Evolutionary conservation across 805 yeast genomes (phyloP), one percentile per base, ranked within the genome.

Genomic region (Yarrowia deformans): DNA sequence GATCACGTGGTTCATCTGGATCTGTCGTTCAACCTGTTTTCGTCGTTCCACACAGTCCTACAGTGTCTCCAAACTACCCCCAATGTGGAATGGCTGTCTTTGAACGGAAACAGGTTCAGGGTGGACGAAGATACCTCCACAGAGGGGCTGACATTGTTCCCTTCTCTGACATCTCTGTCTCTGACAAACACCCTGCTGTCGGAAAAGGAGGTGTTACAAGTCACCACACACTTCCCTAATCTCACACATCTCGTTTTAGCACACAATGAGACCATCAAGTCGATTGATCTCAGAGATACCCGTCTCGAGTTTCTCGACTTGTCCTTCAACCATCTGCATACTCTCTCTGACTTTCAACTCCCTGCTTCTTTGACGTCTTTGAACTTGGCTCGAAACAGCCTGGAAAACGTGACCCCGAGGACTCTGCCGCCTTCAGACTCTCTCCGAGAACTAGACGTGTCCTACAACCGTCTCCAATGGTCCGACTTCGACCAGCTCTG

Each of bases 211-310:
- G 37, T 43, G 1, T 42, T 29, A 5, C 42, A 4, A 13, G 19
- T 60, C 23, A 8, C 45, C 10, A 4, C 5, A 6, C 50, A 60
- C 34, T 60, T 43, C 14, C 66, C 66, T 1, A 60, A 60, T 35
- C 52, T 60, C 42, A 60, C 40, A 2, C 32, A 60, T n/a, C 34
- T 60, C 3, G 66, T 60, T 9, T 32, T 60, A 43, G 66, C 66
- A 3, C 66, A 60, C 8, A 45, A 60, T 12, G 2, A 32, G 52
- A 42, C 42, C 1, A 7, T 45, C 13, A 34, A 34, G 34, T 10
- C 18, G 12, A 8, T 60, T 2, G 66, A 60, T 18, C 29, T 60
- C 14, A 10, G 52, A 14, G 34, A 13, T 8, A 60, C 66, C 10
- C 14, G 4, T 1, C 19, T 60, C 34, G 7, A 23, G 18, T 43